A percentile compares a stretch with the other conserved stretches of the same genome.
phyloP scores from a whole-genome alignment of 805 yeast genomes.

The Starmerella lactis-condensi region DNA sequence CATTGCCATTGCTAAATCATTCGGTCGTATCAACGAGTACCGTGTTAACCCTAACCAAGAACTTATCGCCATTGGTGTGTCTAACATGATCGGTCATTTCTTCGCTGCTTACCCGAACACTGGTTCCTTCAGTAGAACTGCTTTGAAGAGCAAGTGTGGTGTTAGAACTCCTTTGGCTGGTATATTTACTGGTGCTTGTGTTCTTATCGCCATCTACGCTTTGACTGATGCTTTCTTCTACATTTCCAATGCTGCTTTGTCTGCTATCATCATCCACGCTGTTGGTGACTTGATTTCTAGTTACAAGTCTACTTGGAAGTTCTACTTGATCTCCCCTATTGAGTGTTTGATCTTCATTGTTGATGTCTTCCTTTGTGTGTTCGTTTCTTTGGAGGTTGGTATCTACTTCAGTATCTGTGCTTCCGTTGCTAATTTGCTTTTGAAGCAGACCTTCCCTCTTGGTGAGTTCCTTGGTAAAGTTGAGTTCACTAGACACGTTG shows the following conservation, averaged over 20 bases:
- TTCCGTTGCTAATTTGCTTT: slow-evolving; percentile 52
- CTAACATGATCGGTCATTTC: slow-evolving; percentile 77
- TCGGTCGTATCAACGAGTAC: slow-evolving; percentile 82
- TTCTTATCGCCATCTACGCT: slow-evolving; percentile 66
- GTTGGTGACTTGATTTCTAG: slow-evolving; percentile 69
- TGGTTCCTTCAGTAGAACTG: slow-evolving; percentile 89
- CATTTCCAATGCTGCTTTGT: slow-evolving; percentile 75
- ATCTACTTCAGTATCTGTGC: slow-evolving; percentile 81
- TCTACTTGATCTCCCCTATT: slow-evolving; percentile 55
- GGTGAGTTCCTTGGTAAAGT: slow-evolving; percentile 72
- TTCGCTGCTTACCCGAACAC: slow-evolving; percentile 91
- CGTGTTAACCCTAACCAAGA: slow-evolving; percentile 87
- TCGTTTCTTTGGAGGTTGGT: slow-evolving; percentile 68
- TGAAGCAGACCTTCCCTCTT: slow-evolving; percentile 60
- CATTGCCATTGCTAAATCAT: slow-evolving; percentile 82
- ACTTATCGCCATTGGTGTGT: slow-evolving; percentile 79
- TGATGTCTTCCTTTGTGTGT: slow-evolving; percentile 58
- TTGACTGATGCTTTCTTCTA: slow-evolving; percentile 68
- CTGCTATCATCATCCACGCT: slow-evolving; percentile 84
- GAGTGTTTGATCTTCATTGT: slow-evolving; percentile 56
- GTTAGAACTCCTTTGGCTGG: slow-evolving; percentile 90
- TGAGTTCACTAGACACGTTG: slow-evolving; percentile 39
- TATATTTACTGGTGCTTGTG: slow-evolving; percentile 75
- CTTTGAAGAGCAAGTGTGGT: slow-evolving; percentile 85
- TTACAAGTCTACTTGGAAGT: slow-evolving; percentile 29